phyloP scores from a whole-genome alignment of 352 stramenopile species.

The Phytopythium kandeliae region DNA sequence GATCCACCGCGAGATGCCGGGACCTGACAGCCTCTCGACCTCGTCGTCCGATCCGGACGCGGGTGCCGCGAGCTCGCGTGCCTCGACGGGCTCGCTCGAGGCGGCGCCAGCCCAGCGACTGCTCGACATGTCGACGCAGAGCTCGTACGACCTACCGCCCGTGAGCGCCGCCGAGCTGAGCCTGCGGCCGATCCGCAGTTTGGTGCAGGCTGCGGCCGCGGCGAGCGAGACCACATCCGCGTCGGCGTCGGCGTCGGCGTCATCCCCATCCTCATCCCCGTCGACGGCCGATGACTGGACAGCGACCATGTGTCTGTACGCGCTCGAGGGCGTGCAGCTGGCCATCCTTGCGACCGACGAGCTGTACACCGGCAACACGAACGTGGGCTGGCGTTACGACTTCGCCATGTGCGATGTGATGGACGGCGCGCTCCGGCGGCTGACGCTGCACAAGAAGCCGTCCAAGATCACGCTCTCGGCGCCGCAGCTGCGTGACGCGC shows the following conservation, averaged over 20 bases:
- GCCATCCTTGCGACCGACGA: slow-evolving; percentile 72
- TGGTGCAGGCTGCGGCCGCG: slow-evolving; percentile 1
- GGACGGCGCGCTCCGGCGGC: slow-evolving; percentile 44
- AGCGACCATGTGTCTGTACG: slow-evolving; percentile 77
- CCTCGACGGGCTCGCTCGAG: no score
- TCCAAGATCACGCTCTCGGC: slow-evolving; percentile 39
- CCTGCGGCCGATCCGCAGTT: slow-evolving; percentile 53
- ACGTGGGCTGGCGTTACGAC: slow-evolving; percentile 76
- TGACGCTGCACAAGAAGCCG: slow-evolving; percentile 51
- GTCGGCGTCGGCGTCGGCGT: no score
- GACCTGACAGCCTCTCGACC: no score
- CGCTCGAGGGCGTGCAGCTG: slow-evolving; percentile 55
- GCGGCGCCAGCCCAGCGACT: no score
- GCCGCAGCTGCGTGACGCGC: slow-evolving; percentile 44
- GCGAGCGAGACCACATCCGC: slow-evolving; percentile 14
- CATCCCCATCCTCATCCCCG: no score
- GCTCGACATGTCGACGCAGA: slow-evolving; percentile 72
- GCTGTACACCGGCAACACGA: slow-evolving; percentile 78
- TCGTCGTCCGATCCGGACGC: background rate
- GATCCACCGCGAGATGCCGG: slow-evolving; percentile 16
- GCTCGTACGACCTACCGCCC: slow-evolving; percentile 78
- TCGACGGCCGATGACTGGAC: slow-evolving; percentile 25
- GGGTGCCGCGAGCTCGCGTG: no score
- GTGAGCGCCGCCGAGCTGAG: slow-evolving; percentile 71
- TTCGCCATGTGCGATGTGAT: slow-evolving; percentile 79